phyloP scores from a whole-genome alignment of 805 yeast genomes.

The Starmerella potacharoeniae region DNA sequence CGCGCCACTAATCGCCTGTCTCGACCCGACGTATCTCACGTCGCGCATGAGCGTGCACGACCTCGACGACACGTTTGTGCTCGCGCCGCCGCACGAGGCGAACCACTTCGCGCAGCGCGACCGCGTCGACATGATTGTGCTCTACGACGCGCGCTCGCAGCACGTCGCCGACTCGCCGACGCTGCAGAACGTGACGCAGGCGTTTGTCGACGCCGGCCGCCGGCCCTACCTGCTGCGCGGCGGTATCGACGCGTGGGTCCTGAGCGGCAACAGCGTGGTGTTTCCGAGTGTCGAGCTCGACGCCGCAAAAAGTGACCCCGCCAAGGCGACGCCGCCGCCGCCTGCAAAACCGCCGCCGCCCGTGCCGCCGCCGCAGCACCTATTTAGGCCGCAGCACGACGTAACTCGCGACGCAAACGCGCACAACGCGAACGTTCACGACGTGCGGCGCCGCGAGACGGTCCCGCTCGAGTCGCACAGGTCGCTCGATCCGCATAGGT shows the following conservation, averaged over 20 bases:
- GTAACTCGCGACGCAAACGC: no score
- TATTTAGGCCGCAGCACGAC: neutral
- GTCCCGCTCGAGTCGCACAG: neutral
- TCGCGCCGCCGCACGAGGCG: conserved; percentile 48
- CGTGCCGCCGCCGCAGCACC: conserved; percentile 5
- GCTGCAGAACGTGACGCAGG: conserved; percentile 33
- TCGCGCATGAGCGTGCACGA: conserved; percentile 47
- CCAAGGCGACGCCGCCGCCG: conserved; percentile 1
- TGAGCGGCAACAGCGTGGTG: neutral
- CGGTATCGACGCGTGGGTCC: conserved; percentile 42
- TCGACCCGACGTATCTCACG: conserved; percentile 59
- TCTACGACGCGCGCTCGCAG: conserved; percentile 42
- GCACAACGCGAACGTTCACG: neutral
- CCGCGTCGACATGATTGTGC: conserved; percentile 49
- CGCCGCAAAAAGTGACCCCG: conserved; percentile 16
- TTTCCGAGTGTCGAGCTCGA: neutral
- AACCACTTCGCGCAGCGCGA: conserved; percentile 42
- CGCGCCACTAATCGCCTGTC: conserved; percentile 48
- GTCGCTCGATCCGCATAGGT: neutral
- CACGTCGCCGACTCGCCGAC: conserved; percentile 17
- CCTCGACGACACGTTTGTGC: conserved; percentile 49
- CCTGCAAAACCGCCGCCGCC: conserved; percentile 9
- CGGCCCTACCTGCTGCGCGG: conserved; percentile 38
- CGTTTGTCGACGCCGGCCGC: conserved; percentile 33
- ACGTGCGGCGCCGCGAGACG: neutral